Percentiles rank a stretch among this genome's conserved stretches.
Evolutionary conservation across 345 rosid species (phyloP).

Genomic region (Moricandia moricandioides): DNA sequence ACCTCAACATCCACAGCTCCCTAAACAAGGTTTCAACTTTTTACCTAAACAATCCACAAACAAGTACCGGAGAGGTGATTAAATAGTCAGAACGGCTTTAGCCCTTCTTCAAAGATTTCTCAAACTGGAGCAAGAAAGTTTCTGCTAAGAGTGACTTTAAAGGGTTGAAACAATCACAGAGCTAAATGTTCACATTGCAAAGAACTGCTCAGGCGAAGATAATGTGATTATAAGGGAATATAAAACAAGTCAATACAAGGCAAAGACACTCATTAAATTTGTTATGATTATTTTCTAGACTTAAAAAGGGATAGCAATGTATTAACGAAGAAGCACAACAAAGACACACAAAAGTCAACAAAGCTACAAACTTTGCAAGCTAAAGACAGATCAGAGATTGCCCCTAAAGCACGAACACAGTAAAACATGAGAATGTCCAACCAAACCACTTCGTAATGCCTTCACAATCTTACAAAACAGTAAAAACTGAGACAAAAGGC

Average conservation of each 20-base stretch:
- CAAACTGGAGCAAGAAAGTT: neutral
- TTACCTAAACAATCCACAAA: conserved; percentile 17
- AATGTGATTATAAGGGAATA: too few relatives aligned
- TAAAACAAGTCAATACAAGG: neutral
- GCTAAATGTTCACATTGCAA: too few relatives aligned
- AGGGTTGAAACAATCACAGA: neutral
- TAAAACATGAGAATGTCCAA: neutral
- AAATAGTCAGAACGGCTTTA: neutral
- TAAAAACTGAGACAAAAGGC: conserved; percentile 3
- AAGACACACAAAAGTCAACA: conserved; percentile 11
- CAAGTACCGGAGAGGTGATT: neutral
- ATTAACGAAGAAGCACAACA: neutral
- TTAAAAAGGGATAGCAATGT: too few relatives aligned
- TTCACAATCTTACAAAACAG: conserved; percentile 6
- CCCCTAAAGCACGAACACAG: too few relatives aligned
- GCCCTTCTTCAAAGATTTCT: neutral
- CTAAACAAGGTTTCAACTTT: conserved; percentile 1
- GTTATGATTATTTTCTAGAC: neutral
- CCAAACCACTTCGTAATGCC: neutral
- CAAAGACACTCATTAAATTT: conserved; percentile 8
- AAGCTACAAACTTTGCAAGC: conserved; percentile 15
- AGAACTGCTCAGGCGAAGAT: too few relatives aligned
- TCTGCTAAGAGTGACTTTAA: neutral
- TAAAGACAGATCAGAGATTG: conserved; percentile 13
- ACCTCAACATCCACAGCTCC: conserved; percentile 2